Base-by-base conservation (phyloP, 2,329 filamentous ascomycete species). In the Periconia sp. region DNA sequence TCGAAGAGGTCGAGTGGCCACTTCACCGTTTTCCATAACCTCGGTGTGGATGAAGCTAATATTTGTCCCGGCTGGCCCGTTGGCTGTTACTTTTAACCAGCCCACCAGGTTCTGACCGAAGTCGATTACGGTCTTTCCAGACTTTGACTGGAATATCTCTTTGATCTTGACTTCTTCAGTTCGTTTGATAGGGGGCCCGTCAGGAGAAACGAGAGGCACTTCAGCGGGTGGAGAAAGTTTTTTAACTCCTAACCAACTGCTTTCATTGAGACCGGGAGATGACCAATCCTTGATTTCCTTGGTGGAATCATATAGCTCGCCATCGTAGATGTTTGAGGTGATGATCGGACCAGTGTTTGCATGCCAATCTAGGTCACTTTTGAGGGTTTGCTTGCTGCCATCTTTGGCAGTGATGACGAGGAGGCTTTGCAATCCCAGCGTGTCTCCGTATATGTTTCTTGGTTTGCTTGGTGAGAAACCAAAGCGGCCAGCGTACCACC, bases 41-140 rank as follows among this genome's bases (percentile, higher is more conserved):
- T 86, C 83, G 0, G 82, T 79, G 60, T 85, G 82, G 0, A 64
- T 66, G 14, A 86, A 69, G 63, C 35, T 81, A 60, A 72, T 82
- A 74, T 45, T 75, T 69, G 53, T 78, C 52, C 52, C 77, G 2
- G 63, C 61, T 0, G 72, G 67, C 0, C 73, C 77, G 40, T 58
- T 58, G 1, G 79, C 62, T 1, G 42, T 71, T 11, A 84, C 58
- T 0, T 69, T 67, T 1, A 84, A 51, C 58, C 75, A 75, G 1
- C 83, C 83, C 0, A 84, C 82, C 0, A 85, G 68, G 57, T 85
- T 85, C 60, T 85, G 82, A 1, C 82, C 82, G 62, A 85, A 85
- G 56, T 85, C 82, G 31, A 85, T 54, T 1, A 84, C 68, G 0
- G 70, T 77, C 58, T 81, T 81, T 5, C 80, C 79, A 0, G 76